Evolutionary conservation across 2,329 filamentous ascomycete genomes (phyloP).

Genomic region (Monosporascus sp.): DNA sequence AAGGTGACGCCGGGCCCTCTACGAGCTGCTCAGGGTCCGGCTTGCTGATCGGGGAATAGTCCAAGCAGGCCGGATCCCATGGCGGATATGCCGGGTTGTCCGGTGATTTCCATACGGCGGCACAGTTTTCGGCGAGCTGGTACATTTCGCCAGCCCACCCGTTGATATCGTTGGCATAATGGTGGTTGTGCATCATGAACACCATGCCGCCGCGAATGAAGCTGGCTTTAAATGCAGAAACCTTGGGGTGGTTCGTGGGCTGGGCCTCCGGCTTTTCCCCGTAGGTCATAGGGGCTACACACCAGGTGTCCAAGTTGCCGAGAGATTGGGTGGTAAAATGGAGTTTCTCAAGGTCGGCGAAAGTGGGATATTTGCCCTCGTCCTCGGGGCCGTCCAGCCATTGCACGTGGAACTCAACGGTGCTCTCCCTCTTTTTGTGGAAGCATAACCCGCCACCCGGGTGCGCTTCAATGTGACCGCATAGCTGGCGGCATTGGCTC

Average conservation of each 20-base stretch:
- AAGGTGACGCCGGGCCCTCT: background rate
- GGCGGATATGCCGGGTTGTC: background rate
- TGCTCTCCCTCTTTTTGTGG: conserved; percentile 24
- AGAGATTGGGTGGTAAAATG: conserved; percentile 17
- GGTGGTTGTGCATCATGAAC: background rate
- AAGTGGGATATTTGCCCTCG: conserved; percentile 10
- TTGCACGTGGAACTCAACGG: conserved; percentile 23
- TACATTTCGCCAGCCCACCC: background rate
- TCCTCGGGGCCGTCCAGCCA: conserved; percentile 18
- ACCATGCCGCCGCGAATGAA: background rate
- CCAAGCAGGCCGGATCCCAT: conserved; percentile 1
- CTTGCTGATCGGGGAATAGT: conserved; percentile 2
- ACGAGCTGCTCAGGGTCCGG: conserved; percentile 1
- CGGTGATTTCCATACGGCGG: background rate
- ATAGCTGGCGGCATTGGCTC: background rate
- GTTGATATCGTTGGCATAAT: background rate
- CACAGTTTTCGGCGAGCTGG: background rate
- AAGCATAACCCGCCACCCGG: conserved; percentile 12
- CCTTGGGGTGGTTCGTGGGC: background rate
- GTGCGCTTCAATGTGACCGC: background rate
- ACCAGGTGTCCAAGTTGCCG: conserved; percentile 8
- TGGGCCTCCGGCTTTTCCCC: conserved; percentile 2
- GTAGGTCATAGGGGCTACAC: conserved; percentile 11
- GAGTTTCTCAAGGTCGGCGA: conserved; percentile 17
- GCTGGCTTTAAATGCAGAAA: background rate